These are phyloP conservation scores for Cinnamomum micranthum DNA, from an alignment of 164 flowering plant species.

Conservation along the genomic window DNA sequence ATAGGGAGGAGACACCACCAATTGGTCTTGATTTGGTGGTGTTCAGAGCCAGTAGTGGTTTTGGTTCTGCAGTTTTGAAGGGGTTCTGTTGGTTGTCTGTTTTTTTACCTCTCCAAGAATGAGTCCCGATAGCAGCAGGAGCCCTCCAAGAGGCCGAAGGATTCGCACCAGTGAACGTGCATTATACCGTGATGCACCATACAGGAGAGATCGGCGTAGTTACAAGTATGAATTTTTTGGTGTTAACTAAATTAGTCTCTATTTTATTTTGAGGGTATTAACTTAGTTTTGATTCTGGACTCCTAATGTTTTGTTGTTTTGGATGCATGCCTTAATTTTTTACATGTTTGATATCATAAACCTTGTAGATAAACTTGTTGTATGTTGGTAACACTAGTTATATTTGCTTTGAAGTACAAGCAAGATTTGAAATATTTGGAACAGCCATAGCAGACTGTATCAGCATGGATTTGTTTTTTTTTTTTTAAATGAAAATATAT, in stretches of 20 bases:
- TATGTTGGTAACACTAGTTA: too few relatives aligned
- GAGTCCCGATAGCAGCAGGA: constrained; percentile 26
- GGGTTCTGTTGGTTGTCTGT: background rate
- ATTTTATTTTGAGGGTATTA: background rate
- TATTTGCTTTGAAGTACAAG: too few relatives aligned
- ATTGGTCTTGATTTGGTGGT: constrained; percentile 6
- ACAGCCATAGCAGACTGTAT: too few relatives aligned
- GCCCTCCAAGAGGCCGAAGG: constrained; percentile 25
- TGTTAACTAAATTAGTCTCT: background rate
- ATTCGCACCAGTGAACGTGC: constrained; percentile 27
- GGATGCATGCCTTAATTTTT: background rate
- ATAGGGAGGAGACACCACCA: constrained; percentile 14
- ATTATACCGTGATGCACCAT: constrained; percentile 36
- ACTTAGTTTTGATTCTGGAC: background rate
- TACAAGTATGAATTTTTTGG: constrained; percentile 16
- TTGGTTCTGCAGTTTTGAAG: constrained; percentile 2
- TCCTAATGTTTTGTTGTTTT: background rate
- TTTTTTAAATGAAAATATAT: too few relatives aligned
- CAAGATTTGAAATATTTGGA: too few relatives aligned
- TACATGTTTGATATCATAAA: too few relatives aligned
- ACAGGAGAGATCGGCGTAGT: constrained; percentile 26
- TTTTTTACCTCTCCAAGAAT: constrained; percentile 3
- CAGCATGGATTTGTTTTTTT: too few relatives aligned
- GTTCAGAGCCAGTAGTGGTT: background rate
- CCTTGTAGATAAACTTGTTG: too few relatives aligned